Percentiles rank a stretch among this genome's conserved stretches.
Evolutionary conservation across 305 asterid species (phyloP).

Genomic region (Fraxinus angustifolia): DNA sequence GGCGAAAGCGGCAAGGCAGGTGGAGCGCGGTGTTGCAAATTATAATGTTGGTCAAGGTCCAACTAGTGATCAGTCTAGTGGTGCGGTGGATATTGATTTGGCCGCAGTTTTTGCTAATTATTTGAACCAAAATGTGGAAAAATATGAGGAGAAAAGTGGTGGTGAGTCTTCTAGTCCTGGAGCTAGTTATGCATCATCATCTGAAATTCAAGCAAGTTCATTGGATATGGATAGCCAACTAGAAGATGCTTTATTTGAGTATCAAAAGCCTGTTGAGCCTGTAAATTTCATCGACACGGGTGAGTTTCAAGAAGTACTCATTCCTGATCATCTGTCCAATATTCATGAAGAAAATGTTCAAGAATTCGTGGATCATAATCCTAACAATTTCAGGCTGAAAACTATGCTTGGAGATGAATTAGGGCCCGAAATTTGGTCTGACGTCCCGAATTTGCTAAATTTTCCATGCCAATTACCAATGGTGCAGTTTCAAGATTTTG

Average conservation of each 20-base stretch:
- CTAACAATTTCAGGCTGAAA: slow-evolving; percentile 34
- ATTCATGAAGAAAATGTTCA: slow-evolving; percentile 30
- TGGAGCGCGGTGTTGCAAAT: neutral
- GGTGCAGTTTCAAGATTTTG: slow-evolving; percentile 56
- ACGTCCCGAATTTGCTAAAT: slow-evolving; percentile 32
- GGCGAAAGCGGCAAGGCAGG: slow-evolving; percentile 31
- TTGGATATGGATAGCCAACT: slow-evolving; percentile 33
- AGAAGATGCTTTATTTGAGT: slow-evolving; percentile 30
- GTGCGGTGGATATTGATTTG: slow-evolving; percentile 41
- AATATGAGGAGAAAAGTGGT: neutral
- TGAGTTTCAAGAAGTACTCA: slow-evolving; percentile 22
- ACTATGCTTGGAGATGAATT: slow-evolving; percentile 38
- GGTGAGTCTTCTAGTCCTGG: slow-evolving; percentile 43
- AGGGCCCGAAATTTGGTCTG: slow-evolving; percentile 34
- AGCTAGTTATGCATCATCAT: slow-evolving; percentile 46
- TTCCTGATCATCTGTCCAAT: slow-evolving; percentile 17
- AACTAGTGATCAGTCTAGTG: neutral
- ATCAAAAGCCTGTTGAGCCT: slow-evolving; percentile 15
- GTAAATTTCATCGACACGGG: slow-evolving; percentile 21
- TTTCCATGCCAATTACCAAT: slow-evolving; percentile 33
- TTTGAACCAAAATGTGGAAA: slow-evolving; percentile 40
- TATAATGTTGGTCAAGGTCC: neutral
- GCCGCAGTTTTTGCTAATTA: slow-evolving; percentile 69
- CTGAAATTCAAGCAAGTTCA: slow-evolving; percentile 24
- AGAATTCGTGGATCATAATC: slow-evolving; percentile 38